Evolutionary conservation across 805 yeast genomes (phyloP), one percentile per base, ranked within the genome.

Genomic region (Candida michaelii): DNA sequence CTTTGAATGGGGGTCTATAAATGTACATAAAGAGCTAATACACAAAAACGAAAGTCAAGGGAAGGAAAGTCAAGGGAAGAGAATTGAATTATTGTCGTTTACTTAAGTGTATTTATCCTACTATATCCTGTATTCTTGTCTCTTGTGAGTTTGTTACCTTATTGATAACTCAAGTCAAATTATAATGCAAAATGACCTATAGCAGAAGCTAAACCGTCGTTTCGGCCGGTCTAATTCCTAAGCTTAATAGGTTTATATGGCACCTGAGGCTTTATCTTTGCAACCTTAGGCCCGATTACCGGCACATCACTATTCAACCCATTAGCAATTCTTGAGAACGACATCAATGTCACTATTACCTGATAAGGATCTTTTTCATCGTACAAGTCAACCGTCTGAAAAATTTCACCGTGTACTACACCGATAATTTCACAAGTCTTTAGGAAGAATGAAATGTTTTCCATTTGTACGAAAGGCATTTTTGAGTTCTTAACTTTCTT

Each of bases 381-480:
- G 50, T 68, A 88, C 44, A 88, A 67, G 58, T 88, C 96, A 5
- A 76, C 65, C 0, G 95, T 88, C 51, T 84, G 89, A 58, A 88
- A 88, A 37, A 85, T 63, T 58, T 88, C 96, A 56, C 85, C 89
- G 50, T 85, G 84, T 5, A 89, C 87, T 2, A 88, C 81, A 2
- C 91, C 91, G 40, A 80, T 68, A 4, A 57, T 40, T 48, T 81
- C 77, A 38, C 89, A 80, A 42, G 82, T 79, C 5, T 71, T 63
- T 29, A 88, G 64, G 54, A 88, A 88, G 49, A 78, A 77, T 38
- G 88, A 79, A 25, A 88, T 86, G 54, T 87, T 87, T 55, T 88
- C 96, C 96, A 88, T 88, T 62, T 82, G 79, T 13, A 65, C 60
- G 43, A 87, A 88, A 2, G 95, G 91, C 83, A 86, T 80, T 39